phyloP scores from a whole-genome alignment of 805 yeast species.

The Lipomyces kockii region DNA sequence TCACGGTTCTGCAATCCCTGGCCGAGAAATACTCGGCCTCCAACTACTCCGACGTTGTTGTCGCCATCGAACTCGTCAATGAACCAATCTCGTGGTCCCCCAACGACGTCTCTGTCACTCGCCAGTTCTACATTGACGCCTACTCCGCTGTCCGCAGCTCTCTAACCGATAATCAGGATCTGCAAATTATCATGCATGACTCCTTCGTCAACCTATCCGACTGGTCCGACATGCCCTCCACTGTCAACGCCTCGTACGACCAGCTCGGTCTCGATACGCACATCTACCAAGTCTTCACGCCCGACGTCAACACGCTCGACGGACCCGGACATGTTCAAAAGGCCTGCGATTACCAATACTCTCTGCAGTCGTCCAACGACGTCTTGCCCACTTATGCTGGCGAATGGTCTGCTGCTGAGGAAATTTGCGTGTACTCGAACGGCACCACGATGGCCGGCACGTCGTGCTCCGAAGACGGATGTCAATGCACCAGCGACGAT shows the following conservation, averaged over 20 bases:
- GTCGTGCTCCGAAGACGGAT: constrained; percentile 75
- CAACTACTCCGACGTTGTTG: constrained; percentile 69
- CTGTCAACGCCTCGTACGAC: constrained; percentile 49
- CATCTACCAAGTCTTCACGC: constrained; percentile 81
- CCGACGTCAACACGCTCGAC: constrained; percentile 46
- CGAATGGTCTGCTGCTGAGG: constrained; percentile 83
- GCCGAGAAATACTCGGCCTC: constrained; percentile 65
- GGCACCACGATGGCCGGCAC: constrained; percentile 86
- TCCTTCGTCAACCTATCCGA: constrained; percentile 67
- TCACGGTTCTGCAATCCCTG: constrained; percentile 59
- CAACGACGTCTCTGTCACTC: constrained; percentile 61
- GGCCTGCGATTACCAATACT: constrained; percentile 19
- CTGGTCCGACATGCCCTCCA: constrained; percentile 62
- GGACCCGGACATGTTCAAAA: constrained; percentile 23
- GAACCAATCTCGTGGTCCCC: constrained; percentile 66
- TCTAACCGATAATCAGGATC: constrained; percentile 45
- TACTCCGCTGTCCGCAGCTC: constrained; percentile 65
- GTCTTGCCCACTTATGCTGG: constrained; percentile 59
- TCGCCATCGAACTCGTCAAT: constrained; percentile 83
- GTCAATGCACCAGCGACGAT: constrained; percentile 51
- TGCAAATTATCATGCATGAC: constrained; percentile 76
- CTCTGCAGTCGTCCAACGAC: constrained; percentile 14
- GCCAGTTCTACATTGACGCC: constrained; percentile 64
- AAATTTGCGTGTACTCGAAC: constrained; percentile 30
- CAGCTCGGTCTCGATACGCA: constrained; percentile 85